These are phyloP conservation scores for Hanseniaspora sp. DNA, from an alignment of 1,139 yeast genomes.

Conservation along the genomic window DNA sequence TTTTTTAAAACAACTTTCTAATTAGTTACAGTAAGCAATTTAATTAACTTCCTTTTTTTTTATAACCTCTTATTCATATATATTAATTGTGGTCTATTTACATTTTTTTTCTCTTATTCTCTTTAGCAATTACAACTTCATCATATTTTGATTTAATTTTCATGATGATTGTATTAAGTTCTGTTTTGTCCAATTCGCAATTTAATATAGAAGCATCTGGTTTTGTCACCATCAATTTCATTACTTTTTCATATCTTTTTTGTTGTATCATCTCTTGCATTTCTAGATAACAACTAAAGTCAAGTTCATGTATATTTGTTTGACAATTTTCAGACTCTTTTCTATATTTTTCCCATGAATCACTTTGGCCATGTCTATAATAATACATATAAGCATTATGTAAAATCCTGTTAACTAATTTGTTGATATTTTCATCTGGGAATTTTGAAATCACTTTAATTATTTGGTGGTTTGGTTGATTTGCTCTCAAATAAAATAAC, in stretches of 20 bases:
- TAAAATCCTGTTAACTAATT: background rate
- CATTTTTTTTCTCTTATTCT: background rate
- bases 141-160: background rate
- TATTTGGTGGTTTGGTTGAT: background rate
- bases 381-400: conserved; percentile 12
- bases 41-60: too few species aligned
- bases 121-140: background rate
- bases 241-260: background rate
- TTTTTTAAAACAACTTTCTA: too few species aligned
- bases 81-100: too few species aligned
- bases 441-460: conserved; percentile 7
- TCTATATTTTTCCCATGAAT: background rate
- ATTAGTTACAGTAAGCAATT: too few species aligned
- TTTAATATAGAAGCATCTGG: background rate
- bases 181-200: background rate
- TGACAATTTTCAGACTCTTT: background rate
- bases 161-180: background rate
- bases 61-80: too few species aligned
- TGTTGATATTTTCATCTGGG: background rate
- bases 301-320: background rate
- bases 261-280: background rate
- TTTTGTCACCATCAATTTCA: background rate
- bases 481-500: background rate
- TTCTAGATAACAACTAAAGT: background rate
- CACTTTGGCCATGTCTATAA: background rate